Base-by-base conservation (phyloP, 805 yeast genomes). In the Myxozyma neglecta region DNA sequence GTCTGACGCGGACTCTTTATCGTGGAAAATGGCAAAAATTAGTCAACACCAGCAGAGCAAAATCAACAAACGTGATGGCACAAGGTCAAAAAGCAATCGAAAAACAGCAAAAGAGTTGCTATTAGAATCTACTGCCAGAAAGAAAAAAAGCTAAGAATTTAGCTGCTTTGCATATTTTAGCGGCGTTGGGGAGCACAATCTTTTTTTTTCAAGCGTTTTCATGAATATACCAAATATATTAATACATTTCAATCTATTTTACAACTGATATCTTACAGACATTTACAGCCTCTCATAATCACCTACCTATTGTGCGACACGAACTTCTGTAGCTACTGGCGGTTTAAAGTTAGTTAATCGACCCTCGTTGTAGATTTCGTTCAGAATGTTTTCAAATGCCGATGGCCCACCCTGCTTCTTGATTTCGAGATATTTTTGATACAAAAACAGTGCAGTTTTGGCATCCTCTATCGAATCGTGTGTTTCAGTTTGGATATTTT, bases 401-500 rank as follows among this genome's bases (percentile, higher is more conserved):
- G 65, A 57, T 5, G 59, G 60, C 2, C 67, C 67, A 0, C 89
- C 93, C 0, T 75, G 73, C 2, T 77, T 80, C 55, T 78, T 76
- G 65, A 93, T 78, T 65, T 87, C 86, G 70, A 83, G 74, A 70
- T 89, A 93, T 70, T 84, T 85, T 63, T 84, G 83, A 76, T 89
- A 96, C 40, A 94, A 76, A 49, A 83, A 74, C 68, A 94, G 79
- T 0, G 99, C 98, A 10, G 96, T 87, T 59, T 80, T 77, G 0
- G 99, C 97, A 77, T 94, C 99, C 71, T 94, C 99, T 49, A 94
- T 91, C 0, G 98, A 93, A 72, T 96, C 98, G 74, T 94, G 99
- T 71, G 93, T 93, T 1, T 94, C 96, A 2, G 85, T 85, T 73
- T 94, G 99, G 37, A 96, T 96, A 53, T 85, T 81, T 64, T 84